These are phyloP conservation scores for Coelomomyces lativittatus DNA, from an alignment of 371 early-diverging fungal species.

Conservation along the genomic window DNA sequence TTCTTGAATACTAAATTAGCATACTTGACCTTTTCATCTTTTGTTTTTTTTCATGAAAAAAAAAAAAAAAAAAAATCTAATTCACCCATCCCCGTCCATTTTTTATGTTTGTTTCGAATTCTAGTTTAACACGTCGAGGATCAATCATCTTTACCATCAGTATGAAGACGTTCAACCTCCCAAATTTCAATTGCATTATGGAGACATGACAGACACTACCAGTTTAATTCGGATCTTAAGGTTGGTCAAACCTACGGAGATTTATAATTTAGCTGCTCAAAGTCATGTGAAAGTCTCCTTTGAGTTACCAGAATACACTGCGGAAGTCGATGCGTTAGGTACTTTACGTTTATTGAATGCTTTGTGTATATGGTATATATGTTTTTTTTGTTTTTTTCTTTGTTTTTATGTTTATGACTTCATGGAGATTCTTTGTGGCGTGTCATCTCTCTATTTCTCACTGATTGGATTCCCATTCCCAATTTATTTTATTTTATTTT, in stretches of 20 bases:
- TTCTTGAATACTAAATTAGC: neutral
- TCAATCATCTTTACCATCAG: conserved; percentile 40
- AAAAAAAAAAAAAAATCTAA: too few species aligned
- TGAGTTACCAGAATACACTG: conserved; percentile 74
- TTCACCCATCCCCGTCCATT: neutral
- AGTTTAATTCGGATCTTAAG: conserved; percentile 57
- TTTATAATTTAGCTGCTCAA: conserved; percentile 60
- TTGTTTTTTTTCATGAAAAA: too few species aligned
- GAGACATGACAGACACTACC: conserved; percentile 67
- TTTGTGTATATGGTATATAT: conserved; percentile 40
- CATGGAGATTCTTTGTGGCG: too few species aligned
- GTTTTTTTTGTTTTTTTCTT: too few species aligned
- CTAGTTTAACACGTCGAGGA: conserved; percentile 57
- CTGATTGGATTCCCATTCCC: too few species aligned
- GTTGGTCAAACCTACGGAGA: conserved; percentile 56
- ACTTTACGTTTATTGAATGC: conserved; percentile 64
- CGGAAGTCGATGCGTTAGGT: conserved; percentile 66
- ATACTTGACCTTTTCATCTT: neutral
- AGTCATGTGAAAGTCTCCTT: conserved; percentile 75
- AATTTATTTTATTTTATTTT: too few species aligned
- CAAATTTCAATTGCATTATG: conserved; percentile 62
- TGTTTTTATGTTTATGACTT: too few species aligned
- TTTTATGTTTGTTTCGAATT: neutral
- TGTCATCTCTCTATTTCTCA: too few species aligned
- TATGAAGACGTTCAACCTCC: conserved; percentile 14